Evolutionary conservation across 495 filamentous ascomycete species (phyloP).

Genomic region (Symbiotaphrina buchneri): DNA sequence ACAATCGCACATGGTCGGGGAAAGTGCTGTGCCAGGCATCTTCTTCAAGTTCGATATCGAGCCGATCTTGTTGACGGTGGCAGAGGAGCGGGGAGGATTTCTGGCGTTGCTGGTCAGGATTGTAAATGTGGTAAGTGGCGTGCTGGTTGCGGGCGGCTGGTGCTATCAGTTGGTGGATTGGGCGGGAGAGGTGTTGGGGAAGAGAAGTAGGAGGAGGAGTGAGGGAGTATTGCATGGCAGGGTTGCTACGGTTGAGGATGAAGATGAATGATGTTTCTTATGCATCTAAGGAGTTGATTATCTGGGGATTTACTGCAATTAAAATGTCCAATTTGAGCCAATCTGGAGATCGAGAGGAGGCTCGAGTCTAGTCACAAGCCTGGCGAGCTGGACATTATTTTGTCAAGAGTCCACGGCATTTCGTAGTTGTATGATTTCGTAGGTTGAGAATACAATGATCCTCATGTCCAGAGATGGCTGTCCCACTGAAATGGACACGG

Average conservation of each 20-base stretch:
- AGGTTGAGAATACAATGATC: too few relatives aligned
- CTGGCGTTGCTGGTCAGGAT: conserved; percentile 54
- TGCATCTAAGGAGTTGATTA: too few relatives aligned
- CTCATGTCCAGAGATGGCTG: too few relatives aligned
- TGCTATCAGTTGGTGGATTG: conserved; percentile 32
- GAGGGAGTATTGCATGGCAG: conserved; percentile 36
- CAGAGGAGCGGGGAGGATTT: conserved; percentile 57
- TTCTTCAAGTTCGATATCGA: conserved; percentile 99
- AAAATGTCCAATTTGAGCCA: too few relatives aligned
- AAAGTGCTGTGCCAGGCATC: conserved; percentile 64
- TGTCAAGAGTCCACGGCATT: too few relatives aligned
- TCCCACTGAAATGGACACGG: too few relatives aligned
- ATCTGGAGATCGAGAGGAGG: too few relatives aligned
- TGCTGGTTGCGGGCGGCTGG: conserved; percentile 40
- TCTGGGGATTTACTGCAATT: too few relatives aligned
- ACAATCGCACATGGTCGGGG: conserved; percentile 42
- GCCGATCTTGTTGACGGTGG: conserved; percentile 70
- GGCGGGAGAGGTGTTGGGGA: conserved; percentile 21
- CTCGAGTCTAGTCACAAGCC: too few relatives aligned
- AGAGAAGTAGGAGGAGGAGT: conserved; percentile 11
- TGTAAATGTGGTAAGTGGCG: conserved; percentile 39
- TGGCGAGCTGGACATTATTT: too few relatives aligned
- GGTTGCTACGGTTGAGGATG: conserved; percentile 10
- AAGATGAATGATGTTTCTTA: too few relatives aligned
- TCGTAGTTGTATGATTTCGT: too few relatives aligned